Evolutionary conservation across 1,284 basidiomycete genomes (phyloP), one percentile per base, ranked within the genome.

Genomic region (Tetrapyrgos nigripes): DNA sequence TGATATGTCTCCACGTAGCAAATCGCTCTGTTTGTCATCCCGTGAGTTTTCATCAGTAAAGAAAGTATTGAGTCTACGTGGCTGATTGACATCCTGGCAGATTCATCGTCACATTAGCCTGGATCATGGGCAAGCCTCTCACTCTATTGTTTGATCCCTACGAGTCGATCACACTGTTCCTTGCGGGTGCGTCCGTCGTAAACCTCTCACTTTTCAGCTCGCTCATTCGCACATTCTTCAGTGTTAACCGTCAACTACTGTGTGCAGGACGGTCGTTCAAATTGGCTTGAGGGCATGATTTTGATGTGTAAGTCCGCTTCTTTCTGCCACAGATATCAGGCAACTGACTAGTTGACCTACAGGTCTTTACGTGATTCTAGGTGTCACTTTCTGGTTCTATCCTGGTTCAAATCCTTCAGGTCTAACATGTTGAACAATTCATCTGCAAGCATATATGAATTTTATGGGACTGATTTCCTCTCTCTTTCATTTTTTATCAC

Each of bases 21-120:
- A 89, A 94, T 94, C 33, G 91, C 93, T 1, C 82, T 96, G 26
- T 93, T 96, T 65, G 89, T 97, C 57, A 88, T 96, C 59, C 95
- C 95, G 76, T 87, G 60, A 62, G 83, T 76, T 17, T 64, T 48
- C 13, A n/a, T n/a, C n/a, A n/a, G n/a, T n/a, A n/a, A n/a, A n/a
- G n/a, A n/a, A n/a, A n/a, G n/a, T n/a, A n/a, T 19, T 19, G 13
- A 9, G 24, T 23, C 45, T 44, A 14, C 26, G 29, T 33, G 31
- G 8, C 14, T 55, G 8, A 28, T 59, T 24, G n/a, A 45, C 19
- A 49, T 57, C 59, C 53, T 44, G 35, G 27, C 56, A 86, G 83
- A 21, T 81, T 84, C 57, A 86, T 86, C 69, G 79, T 88, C 37
- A 76, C 81, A 5, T 73, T 88, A 13, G 90, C 80, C 6, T 93